Evolutionary conservation across 306 rosid species (phyloP).

Genomic region (Gastrolobium bilobum): DNA sequence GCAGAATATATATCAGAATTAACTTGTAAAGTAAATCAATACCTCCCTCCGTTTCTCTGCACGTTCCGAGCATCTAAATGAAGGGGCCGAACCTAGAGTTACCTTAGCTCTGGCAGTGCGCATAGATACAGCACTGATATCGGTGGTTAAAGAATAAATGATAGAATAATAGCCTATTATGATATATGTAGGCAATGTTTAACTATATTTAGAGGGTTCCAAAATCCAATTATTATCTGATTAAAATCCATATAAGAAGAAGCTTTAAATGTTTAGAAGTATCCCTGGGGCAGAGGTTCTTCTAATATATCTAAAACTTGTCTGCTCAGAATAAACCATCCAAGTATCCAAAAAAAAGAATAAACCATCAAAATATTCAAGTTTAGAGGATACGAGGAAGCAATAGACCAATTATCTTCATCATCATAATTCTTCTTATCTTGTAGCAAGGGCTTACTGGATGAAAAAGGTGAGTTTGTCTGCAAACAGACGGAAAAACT

Average conservation of each 20-base stretch:
- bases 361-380: constrained; percentile 39
- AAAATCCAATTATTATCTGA: background rate
- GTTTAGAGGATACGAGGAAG: constrained; percentile 93
- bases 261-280: background rate
- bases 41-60: constrained; percentile 95
- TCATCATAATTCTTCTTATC: constrained; percentile 78
- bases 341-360: constrained; percentile 12
- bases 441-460: constrained; percentile 59
- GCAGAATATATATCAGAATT: constrained; percentile 35
- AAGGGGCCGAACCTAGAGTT: constrained; percentile 86
- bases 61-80: constrained; percentile 72
- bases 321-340: constrained; percentile 32
- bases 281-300: background rate
- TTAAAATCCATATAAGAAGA: constrained; percentile 7
- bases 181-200: background rate
- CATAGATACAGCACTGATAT: constrained; percentile 72
- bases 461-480: constrained; percentile 79
- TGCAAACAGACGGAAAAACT: constrained; percentile 47
- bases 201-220: constrained; percentile 6
- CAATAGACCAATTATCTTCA: constrained; percentile 85
- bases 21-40: constrained; percentile 41
- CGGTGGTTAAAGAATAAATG: constrained; percentile 61
- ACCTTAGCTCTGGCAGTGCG: constrained; percentile 84
- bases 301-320: constrained; percentile 18
- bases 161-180: background rate